Base-by-base conservation (phyloP, 1,284 basidiomycete genomes). In the Boletus sp. region DNA sequence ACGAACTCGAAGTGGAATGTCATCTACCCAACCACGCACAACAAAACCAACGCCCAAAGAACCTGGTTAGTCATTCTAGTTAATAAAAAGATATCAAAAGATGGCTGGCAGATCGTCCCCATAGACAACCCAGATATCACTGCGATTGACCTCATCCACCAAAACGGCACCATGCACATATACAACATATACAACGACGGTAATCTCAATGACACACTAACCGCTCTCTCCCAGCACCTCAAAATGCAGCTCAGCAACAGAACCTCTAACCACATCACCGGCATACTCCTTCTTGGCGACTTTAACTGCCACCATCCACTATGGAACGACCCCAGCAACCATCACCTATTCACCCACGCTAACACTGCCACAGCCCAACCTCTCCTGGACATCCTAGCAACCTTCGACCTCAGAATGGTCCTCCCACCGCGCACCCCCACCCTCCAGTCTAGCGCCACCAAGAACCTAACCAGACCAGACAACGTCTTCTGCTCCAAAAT, bases 181-280 rank as follows among this genome's bases (percentile, higher is more conserved):
- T 30, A 30, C 28, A 30, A 30, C 28, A 30, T 30, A 5, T 30
- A 30, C 8, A 30, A 30, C 28, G 8, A 30, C 4, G 28, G 28
- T 30, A 30, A 30, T n/a, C n/a, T n/a, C 28, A 30, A 30, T 8
- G 8, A 30, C 8, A 30, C 28, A 30, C 28, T 30, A 30, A 30
- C 28, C 28, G 5, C 8, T 8, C 28, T 30, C 8, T 4, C 28
- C 28, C 28, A 30, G 28, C 44, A 23, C 17, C 25, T 16, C 1
- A 1, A 17, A 8, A n/a, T 17, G 2, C 6, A 21, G 9, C 19
- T 2, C 3, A 9, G 9, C 2, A 19, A 19, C n/a, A n/a, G n/a
- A n/a, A n/a, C n/a, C 17, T n/a, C n/a, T n/a, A 37, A 16, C 17
- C 2, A 19, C 37, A 37, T 17, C 3, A 19, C 16, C 9, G 19